A percentile compares a stretch with the other conserved stretches of the same genome.
phyloP scores from a whole-genome alignment of 2,329 filamentous ascomycete species.

The Aspergillus costaricaensis region DNA sequence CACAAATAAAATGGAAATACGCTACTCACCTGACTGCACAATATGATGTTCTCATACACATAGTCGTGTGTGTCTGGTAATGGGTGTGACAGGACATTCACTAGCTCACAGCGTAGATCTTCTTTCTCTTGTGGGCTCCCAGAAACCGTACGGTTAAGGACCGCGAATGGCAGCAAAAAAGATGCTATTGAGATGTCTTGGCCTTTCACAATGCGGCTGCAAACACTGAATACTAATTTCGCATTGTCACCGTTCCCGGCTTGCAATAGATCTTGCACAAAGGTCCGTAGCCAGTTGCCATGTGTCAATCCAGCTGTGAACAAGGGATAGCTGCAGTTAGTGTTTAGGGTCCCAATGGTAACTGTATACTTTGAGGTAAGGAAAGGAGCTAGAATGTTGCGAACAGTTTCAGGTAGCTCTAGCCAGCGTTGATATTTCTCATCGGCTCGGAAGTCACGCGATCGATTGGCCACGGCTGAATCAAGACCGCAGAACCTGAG shows the following conservation, averaged over 20 bases:
- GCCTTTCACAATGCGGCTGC: conserved; percentile 78
- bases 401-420: conserved; percentile 71
- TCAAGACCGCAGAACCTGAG: conserved; percentile 75
- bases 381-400: conserved; percentile 85
- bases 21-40: conserved; percentile 76
- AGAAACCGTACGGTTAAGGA: conserved; percentile 78
- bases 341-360: conserved; percentile 57
- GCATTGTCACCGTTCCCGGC: conserved; percentile 75
- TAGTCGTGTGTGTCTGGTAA: conserved; percentile 55
- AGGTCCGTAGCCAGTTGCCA: conserved; percentile 75
- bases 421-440: conserved; percentile 74
- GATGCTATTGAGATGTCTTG: conserved; percentile 84
- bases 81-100: conserved; percentile 69
- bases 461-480: conserved; percentile 54
- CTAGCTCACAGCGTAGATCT: conserved; percentile 71
- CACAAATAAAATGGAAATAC: not conserved
- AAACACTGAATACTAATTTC: conserved; percentile 74
- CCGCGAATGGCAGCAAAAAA: conserved; percentile 85
- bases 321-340: conserved; percentile 71
- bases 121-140: conserved; percentile 65
- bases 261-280: conserved; percentile 80
- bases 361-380: conserved; percentile 80
- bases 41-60: conserved; percentile 73
- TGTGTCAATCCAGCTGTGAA: conserved; percentile 71
- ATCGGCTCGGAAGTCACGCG: conserved; percentile 57